Percentiles rank a stretch among this genome's conserved stretches.
phyloP scores from a whole-genome alignment of 148 eudicot genomes.

The Amaranthus palmeri region DNA sequence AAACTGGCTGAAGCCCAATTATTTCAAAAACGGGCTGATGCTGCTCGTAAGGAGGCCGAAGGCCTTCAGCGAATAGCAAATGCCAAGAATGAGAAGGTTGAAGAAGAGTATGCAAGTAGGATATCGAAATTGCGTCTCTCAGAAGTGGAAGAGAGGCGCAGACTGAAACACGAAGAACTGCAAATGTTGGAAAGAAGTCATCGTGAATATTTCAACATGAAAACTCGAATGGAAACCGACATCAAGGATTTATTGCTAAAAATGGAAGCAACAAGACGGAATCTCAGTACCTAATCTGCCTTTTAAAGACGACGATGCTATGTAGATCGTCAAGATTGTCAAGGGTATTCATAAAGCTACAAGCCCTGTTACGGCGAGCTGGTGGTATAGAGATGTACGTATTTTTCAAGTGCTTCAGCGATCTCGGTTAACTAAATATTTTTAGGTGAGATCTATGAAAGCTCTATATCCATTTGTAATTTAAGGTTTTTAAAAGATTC shows the following conservation, averaged over 20 bases:
- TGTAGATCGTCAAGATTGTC: neutral
- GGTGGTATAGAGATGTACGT: neutral
- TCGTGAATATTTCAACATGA: slow-evolving; percentile 76
- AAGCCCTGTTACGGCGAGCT: neutral
- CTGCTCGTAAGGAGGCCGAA: slow-evolving; percentile 86
- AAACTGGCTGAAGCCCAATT: slow-evolving; percentile 85
- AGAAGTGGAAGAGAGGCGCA: slow-evolving; percentile 67
- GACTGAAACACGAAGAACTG: slow-evolving; percentile 62
- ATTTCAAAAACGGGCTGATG: slow-evolving; percentile 87
- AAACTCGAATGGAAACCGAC: slow-evolving; percentile 81
- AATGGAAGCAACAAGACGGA: slow-evolving; percentile 80
- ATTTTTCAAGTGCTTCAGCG: neutral
- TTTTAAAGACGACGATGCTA: neutral
- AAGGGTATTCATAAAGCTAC: slow-evolving; percentile 1
- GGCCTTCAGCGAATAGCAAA: slow-evolving; percentile 63
- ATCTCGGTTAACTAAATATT: slow-evolving; percentile 6
- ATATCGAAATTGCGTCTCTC: slow-evolving; percentile 52
- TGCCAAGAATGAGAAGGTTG: slow-evolving; percentile 60
- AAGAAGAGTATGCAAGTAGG: slow-evolving; percentile 60
- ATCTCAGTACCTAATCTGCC: slow-evolving; percentile 37
- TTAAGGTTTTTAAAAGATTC: neutral
- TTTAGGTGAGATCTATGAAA: slow-evolving; percentile 12
- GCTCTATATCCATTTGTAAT: slow-evolving; percentile 6
- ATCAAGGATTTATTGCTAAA: slow-evolving; percentile 76
- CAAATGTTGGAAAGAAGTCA: slow-evolving; percentile 68